These are phyloP conservation scores for Rhazya stricta DNA, from an alignment of 257 asterid genomes.

Conservation along the genomic window DNA sequence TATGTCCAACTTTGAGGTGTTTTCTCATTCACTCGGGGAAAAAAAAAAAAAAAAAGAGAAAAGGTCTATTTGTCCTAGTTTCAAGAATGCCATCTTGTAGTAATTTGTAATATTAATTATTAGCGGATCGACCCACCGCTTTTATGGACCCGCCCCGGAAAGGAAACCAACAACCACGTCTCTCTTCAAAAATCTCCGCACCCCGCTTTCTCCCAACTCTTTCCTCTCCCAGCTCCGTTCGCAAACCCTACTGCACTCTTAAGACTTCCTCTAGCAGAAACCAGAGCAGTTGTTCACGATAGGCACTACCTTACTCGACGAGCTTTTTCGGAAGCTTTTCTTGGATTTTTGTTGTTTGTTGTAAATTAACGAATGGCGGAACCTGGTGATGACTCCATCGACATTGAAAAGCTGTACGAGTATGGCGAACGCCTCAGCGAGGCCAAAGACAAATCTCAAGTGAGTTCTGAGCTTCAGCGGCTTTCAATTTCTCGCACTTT, in stretches of 20 bases:
- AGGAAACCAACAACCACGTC: background rate
- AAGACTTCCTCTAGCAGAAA: background rate
- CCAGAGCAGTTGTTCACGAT: background rate
- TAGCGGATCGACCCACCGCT: background rate
- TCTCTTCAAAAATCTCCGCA: background rate
- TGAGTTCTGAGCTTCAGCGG: conserved; percentile 23
- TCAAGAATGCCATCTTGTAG: background rate
- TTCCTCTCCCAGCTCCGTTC: background rate
- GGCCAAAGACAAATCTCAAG: conserved; percentile 78
- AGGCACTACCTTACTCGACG: background rate
- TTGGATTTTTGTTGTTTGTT: background rate
- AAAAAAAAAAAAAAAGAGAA: no score
- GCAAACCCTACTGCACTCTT: conserved; percentile 11
- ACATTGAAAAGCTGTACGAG: conserved; percentile 87
- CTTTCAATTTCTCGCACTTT: background rate
- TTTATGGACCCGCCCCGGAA: background rate
- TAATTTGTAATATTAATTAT: background rate
- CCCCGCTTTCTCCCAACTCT: background rate
- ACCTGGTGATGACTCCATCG: conserved; percentile 49
- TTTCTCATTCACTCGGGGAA: no score
- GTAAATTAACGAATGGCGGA: conserved; percentile 39
- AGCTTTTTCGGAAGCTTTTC: background rate
- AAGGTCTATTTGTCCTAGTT: background rate
- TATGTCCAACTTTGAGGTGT: no score
- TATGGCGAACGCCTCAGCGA: conserved; percentile 70